Evolutionary conservation across 768 basidiomycete genomes (phyloP).

Genomic region (Asterophora lycoperdoides): DNA sequence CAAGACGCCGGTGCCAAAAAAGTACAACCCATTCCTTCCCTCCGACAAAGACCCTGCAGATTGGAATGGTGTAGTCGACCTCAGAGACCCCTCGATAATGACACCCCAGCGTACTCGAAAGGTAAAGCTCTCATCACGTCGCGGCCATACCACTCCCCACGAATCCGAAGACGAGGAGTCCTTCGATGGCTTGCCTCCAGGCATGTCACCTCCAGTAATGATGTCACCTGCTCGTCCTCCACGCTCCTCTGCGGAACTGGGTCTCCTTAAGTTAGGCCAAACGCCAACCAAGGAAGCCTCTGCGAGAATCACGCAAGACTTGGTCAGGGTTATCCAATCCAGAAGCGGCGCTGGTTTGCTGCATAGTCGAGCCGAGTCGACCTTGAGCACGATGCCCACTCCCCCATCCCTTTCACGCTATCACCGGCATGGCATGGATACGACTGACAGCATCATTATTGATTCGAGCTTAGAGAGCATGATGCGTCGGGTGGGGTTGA

Average conservation of each 20-base stretch:
- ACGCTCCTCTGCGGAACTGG: slow-evolving; percentile 44
- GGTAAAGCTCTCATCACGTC: slow-evolving; percentile 9
- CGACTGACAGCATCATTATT: slow-evolving; percentile 41
- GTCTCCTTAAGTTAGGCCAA: slow-evolving; percentile 42
- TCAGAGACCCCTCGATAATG: slow-evolving; percentile 49
- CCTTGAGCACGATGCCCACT: slow-evolving; percentile 63
- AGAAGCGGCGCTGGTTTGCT: slow-evolving; percentile 29
- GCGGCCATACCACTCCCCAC: slow-evolving; percentile 19
- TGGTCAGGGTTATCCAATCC: slow-evolving; percentile 52
- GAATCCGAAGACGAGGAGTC: slow-evolving; percentile 45
- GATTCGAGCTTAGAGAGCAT: slow-evolving; percentile 66
- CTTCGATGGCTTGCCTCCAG: slow-evolving; percentile 48
- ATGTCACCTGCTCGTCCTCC: slow-evolving; percentile 55
- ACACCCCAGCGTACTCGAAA: slow-evolving; percentile 38
- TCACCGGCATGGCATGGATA: slow-evolving; percentile 39
- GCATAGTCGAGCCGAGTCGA: slow-evolving; percentile 47
- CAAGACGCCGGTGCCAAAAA: slow-evolving; percentile 54
- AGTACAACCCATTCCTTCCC: slow-evolving; percentile 59
- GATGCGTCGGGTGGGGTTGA: slow-evolving; percentile 58
- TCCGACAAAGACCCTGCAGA: slow-evolving; percentile 42
- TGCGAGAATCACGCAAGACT: slow-evolving; percentile 58
- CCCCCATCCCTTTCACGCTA: slow-evolving; percentile 74
- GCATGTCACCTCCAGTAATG: slow-evolving; percentile 54
- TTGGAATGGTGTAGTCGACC: slow-evolving; percentile 76
- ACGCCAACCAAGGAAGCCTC: slow-evolving; percentile 76